These are phyloP conservation scores for Fusarium sp. DNA, from an alignment of 2,329 filamentous ascomycete genomes.

Conservation along the genomic window DNA sequence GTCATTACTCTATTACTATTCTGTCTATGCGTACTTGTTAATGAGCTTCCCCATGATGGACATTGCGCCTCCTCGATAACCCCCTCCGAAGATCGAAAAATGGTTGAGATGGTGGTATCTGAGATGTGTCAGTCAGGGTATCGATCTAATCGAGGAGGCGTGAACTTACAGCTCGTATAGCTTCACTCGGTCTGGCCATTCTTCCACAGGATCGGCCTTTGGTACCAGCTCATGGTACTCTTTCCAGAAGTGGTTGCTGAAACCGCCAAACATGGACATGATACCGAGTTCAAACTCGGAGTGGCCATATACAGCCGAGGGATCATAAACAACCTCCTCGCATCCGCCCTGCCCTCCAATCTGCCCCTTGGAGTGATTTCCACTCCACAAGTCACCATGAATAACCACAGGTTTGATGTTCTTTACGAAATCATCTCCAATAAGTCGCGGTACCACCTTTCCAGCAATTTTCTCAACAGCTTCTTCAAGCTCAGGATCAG, in stretches of 20 bases:
- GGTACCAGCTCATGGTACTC: slow-evolving; percentile 82
- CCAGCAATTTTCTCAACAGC: slow-evolving; percentile 74
- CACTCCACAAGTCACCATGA: slow-evolving; percentile 95
- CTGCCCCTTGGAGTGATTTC: slow-evolving; percentile 77
- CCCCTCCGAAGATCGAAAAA: slow-evolving; percentile 83
- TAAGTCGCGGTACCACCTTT: slow-evolving; percentile 78
- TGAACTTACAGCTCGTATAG: slow-evolving; percentile 81
- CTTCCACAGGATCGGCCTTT: slow-evolving; percentile 81
- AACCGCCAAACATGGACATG: slow-evolving; percentile 97
- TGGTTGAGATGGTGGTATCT: slow-evolving; percentile 94
- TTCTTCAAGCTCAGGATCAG: slow-evolving; percentile 69
- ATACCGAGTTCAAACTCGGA: slow-evolving; percentile 92
- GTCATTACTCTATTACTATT: slow-evolving; percentile 12
- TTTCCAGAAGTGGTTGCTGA: slow-evolving; percentile 75
- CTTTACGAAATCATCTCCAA: slow-evolving; percentile 74
- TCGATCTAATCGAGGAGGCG: background rate
- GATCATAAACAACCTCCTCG: slow-evolving; percentile 86
- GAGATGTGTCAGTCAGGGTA: slow-evolving; percentile 1
- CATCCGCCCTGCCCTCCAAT: slow-evolving; percentile 66
- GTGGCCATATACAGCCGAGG: slow-evolving; percentile 84
- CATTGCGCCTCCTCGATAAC: slow-evolving; percentile 81
- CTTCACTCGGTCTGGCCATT: slow-evolving; percentile 85
- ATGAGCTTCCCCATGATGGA: slow-evolving; percentile 82
- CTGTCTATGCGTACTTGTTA: slow-evolving; percentile 71
- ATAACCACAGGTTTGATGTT: slow-evolving; percentile 81